Base-by-base conservation (phyloP, 2,329 filamentous ascomycete species). In the Diaporthe caulivora region DNA sequence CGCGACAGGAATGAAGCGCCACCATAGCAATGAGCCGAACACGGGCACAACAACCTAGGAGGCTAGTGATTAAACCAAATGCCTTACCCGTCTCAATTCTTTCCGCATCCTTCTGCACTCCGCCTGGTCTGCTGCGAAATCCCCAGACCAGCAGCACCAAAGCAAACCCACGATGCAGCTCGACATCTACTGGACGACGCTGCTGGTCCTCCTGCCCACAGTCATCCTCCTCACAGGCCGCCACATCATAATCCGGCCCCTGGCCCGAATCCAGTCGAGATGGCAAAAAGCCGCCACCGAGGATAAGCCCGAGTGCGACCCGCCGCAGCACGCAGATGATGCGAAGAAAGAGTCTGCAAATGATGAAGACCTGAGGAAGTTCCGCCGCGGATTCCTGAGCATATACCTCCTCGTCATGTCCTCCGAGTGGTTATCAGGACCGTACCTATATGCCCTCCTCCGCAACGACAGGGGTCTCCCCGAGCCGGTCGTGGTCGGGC, bases 341-440 rank as follows among this genome's bases (percentile, higher is more conserved):
- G 21, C 26, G 15, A 49, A 34, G 31, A 40, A 26, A 8, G 18
- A 21, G 18, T 18, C 5, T 15, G 24, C 11, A 18, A 37, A 74
- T 21, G 72, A 71, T 21, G 72, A 75, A 18, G 71, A 73, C 26
- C 60, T 71, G 8, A 51, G 71, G 2, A 40, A 18, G 13, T 76
- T 76, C 44, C 68, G 69, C 31, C 58, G 51, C 6, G 57, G 60
- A 5, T 76, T 76, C 55, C 76, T 76, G 31, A 44, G 72, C 34
- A 64, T 76, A 15, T 76, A 76, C 54, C 69, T 76, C 18, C 72
- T 76, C 31, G 75, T 74, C 29, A 76, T 76, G 76, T 71, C 74
- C 17, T 75, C 76, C 21, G 76, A 76, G 31, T 76, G 74, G 74
- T 62, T 76, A 8, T 72, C 75, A 1, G 74, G 74, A 0, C 76